Evolutionary conservation across 2,329 filamentous ascomycete species (phyloP), one percentile per base, ranked within the genome.

Genomic region (Alternaria metachromatica): DNA sequence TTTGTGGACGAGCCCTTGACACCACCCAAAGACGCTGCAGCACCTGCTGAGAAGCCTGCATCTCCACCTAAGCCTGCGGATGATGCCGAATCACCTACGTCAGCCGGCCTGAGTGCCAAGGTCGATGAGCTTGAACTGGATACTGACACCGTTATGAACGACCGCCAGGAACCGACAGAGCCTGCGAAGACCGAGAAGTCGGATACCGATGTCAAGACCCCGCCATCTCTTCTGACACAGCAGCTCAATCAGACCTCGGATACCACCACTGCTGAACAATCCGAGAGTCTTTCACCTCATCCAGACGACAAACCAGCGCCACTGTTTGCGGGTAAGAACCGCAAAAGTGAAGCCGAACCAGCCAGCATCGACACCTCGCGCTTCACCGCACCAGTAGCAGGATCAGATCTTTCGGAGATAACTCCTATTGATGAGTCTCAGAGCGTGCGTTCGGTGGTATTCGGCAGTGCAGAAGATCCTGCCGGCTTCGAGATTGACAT

Each of bases 1-100:
- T 92, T 94, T 74, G 90, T 94, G 20, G 91, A 94, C 65, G 91
- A 94, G 77, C 90, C 92, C 3, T 83, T 93, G 18, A 91, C 88
- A 68, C 92, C 91, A 58, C 66, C 72, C 21, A 74, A 78, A 44
- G 70, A 72, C 28, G 53, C 67, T 58, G 10, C 70, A 58, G 53
- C 73, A 61, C 59, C 70, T 63, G 41, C 70, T 26, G 65, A 68
- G 4, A 46, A 71, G 3, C 65, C 69, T 25, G 26, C 69, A 6
- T 68, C 72, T 20, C 62, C 71, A 26, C 59, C 69, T 13, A 76
- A 74, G 57, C 60, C 69, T n/a, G 66, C 59, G 8, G 77, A 77
- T 26, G 70, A 78, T 57, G 78, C 78, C 37, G 78, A 80, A 57
- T 79, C 80, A 76, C 85, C 87, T 13, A 86, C 85, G 8, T 83